These are phyloP conservation scores for Didymella glomerata DNA, from an alignment of 2,329 filamentous ascomycete genomes.

Conservation along the genomic window DNA sequence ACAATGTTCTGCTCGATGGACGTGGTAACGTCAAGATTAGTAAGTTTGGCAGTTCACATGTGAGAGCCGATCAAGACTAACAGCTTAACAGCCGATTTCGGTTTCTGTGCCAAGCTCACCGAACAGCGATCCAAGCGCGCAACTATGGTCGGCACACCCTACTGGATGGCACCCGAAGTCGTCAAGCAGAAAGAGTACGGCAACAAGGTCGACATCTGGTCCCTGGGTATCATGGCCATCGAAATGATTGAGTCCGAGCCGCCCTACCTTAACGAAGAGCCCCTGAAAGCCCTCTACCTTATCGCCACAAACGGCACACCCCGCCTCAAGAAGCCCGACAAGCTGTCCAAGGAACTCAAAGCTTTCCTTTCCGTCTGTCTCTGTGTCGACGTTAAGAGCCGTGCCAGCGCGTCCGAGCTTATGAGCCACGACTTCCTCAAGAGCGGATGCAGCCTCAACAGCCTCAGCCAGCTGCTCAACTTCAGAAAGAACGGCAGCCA, in stretches of 20 bases:
- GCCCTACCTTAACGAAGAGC: conserved; percentile 97
- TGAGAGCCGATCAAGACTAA: conserved; percentile 12
- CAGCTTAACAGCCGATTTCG: conserved; percentile 82
- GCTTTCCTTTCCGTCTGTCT: conserved; percentile 95
- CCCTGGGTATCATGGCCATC: conserved; percentile 98
- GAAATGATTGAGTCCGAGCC: conserved; percentile 99
- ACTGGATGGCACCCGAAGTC: conserved; percentile 99
- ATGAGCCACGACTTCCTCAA: conserved; percentile 93
- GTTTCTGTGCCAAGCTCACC: conserved; percentile 98
- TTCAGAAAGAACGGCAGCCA: conserved; percentile 76
- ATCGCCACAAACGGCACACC: conserved; percentile 98
- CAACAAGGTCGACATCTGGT: conserved; percentile 98
- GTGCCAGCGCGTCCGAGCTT: conserved; percentile 89
- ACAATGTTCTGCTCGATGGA: conserved; percentile 94
- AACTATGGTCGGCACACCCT: conserved; percentile 98
- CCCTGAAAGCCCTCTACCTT: conserved; percentile 93
- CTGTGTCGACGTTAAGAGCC: conserved; percentile 94
- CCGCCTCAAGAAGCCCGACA: conserved; percentile 96
- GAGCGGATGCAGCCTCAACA: conserved; percentile 83
- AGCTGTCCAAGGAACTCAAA: conserved; percentile 97
- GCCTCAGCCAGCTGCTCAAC: conserved; percentile 84
- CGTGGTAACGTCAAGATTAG: conserved; percentile 98
- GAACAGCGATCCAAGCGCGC: conserved; percentile 96
- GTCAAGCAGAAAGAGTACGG: conserved; percentile 99
- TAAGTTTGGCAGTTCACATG: conserved; percentile 59